phyloP scores from a whole-genome alignment of 176 grass and related monocot species.

The Alloteropsis semialata region DNA sequence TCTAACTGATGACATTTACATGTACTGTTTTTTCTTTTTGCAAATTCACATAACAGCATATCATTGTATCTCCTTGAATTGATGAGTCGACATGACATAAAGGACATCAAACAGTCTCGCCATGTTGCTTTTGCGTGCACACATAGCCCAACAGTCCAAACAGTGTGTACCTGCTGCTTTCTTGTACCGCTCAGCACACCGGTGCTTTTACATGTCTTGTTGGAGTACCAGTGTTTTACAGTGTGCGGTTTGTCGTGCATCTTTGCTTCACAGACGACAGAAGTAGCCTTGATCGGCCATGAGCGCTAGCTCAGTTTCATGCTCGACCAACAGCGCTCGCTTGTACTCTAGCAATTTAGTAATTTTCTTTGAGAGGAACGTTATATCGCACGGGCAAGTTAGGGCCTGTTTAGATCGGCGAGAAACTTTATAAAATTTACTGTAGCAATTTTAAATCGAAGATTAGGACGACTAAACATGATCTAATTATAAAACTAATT shows the following conservation, averaged over 20 bases:
- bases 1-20: not conserved
- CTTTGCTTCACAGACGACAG: not conserved
- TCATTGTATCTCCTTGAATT: not conserved
- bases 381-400: not conserved
- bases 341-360: not conserved
- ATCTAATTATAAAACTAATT: no score
- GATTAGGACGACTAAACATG: no score
- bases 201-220: not conserved
- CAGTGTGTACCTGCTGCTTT: not conserved
- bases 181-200: not conserved
- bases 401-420: no score
- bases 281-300: not conserved
- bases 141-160: slow-evolving; percentile 4
- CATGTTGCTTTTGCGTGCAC: slow-evolving; percentile 32
- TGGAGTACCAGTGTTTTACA: not conserved
- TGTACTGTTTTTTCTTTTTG: not conserved
- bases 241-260: not conserved
- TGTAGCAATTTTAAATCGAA: no score
- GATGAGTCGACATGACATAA: not conserved
- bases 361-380: not conserved
- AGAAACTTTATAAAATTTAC: no score
- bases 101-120: not conserved
- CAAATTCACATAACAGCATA: not conserved
- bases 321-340: not conserved
- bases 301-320: not conserved